These are phyloP conservation scores for Meira miltonrushii DNA, from an alignment of 1,284 basidiomycete genomes.

Conservation along the genomic window DNA sequence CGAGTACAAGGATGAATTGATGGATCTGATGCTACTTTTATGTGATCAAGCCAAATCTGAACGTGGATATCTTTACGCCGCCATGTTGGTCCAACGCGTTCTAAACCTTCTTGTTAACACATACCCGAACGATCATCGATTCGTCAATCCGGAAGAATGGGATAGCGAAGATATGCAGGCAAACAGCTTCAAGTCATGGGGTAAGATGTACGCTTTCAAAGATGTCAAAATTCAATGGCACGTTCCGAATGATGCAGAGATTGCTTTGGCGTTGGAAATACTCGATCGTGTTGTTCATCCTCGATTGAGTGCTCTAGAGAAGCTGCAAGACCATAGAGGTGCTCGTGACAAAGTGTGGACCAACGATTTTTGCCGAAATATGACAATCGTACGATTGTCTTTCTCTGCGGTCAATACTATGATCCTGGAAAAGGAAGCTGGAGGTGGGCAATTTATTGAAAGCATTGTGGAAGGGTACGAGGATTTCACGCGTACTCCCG, in stretches of 20 bases:
- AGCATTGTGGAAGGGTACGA: conserved; percentile 61
- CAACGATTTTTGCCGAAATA: conserved; percentile 87
- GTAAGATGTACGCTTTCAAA: conserved; percentile 70
- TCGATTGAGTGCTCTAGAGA: conserved; percentile 65
- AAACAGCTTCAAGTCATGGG: conserved; percentile 75
- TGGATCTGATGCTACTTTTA: conserved; percentile 67
- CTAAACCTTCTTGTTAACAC: conserved; percentile 70
- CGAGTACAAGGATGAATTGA: conserved; percentile 64
- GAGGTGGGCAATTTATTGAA: conserved; percentile 57
- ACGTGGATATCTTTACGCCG: conserved; percentile 78
- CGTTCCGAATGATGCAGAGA: conserved; percentile 68
- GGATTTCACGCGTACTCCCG: conserved; percentile 60
- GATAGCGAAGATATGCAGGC: conserved; percentile 69
- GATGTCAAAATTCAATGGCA: conserved; percentile 88
- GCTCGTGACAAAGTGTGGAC: conserved; percentile 58
- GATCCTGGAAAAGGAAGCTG: conserved; percentile 59
- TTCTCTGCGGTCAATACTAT: conserved; percentile 68
- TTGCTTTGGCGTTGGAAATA: conserved; percentile 74
- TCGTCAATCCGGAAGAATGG: conserved; percentile 81
- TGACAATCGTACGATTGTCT: conserved; percentile 59
- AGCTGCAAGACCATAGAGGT: conserved; percentile 51
- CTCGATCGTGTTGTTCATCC: conserved; percentile 68
- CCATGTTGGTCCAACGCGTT: conserved; percentile 71
- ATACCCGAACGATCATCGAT: conserved; percentile 76
- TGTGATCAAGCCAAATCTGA: conserved; percentile 79